Percentiles rank a stretch among this genome's conserved stretches.
Conservation (phyloP, 2,329 filamentous ascomycete species). For the Pseudogymnoascus destructans region DNA sequence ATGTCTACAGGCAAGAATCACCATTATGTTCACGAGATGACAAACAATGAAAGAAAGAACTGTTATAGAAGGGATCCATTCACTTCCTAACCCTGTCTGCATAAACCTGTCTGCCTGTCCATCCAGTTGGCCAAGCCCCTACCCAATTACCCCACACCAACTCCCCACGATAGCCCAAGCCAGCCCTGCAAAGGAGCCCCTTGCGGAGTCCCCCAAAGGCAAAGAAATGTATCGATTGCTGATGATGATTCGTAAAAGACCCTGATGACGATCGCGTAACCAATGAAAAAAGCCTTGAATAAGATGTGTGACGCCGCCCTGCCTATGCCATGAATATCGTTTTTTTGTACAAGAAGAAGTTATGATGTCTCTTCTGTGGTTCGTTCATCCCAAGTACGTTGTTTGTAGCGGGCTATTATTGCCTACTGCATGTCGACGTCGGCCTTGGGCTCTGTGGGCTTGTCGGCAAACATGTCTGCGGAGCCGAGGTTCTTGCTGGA, state of each 20-base stretch:
- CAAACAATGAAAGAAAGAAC: neutral
- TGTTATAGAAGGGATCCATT: neutral
- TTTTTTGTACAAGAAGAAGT: constrained; percentile 8
- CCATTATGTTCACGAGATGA: constrained; percentile 4
- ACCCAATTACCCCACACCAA: constrained; percentile 6
- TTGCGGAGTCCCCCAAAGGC: neutral
- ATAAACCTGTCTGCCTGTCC: neutral
- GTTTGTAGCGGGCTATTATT: neutral
- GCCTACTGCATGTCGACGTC: constrained; percentile 6
- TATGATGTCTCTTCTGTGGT: neutral
- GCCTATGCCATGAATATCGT: neutral
- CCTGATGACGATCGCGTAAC: constrained; percentile 7
- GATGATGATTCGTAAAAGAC: constrained; percentile 5
- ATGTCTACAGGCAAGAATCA: neutral
- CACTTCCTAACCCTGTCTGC: neutral
- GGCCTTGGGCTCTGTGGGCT: constrained; percentile 9
- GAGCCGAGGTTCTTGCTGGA: constrained; percentile 45
- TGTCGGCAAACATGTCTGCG: constrained; percentile 10
- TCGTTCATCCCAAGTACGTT: neutral
- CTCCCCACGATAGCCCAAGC: constrained; percentile 2
- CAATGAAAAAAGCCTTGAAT: constrained; percentile 8
- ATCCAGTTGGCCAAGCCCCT: neutral
- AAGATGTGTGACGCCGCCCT: constrained; percentile 8
- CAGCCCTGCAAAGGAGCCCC: neutral
- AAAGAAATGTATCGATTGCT: constrained; percentile 7